Percentiles rank a stretch among this genome's conserved stretches.
These are phyloP conservation scores for Septoria linicola DNA, from an alignment of 2,329 filamentous ascomycete species.

Conservation along the genomic window DNA sequence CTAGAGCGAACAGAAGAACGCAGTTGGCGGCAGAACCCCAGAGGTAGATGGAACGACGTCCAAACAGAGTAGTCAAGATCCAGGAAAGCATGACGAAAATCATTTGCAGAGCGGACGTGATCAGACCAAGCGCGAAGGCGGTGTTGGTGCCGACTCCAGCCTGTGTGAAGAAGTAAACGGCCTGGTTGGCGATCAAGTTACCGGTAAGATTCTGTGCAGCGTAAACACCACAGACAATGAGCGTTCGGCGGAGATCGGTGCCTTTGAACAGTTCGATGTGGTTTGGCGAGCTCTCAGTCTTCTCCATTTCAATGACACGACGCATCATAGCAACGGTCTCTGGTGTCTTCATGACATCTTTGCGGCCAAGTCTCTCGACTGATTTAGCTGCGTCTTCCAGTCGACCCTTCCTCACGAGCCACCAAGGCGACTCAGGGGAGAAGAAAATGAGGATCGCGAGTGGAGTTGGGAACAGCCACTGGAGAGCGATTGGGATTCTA, in stretches of 20 bases:
- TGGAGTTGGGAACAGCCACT: conserved; percentile 60
- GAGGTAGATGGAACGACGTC: conserved; percentile 64
- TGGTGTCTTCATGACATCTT: conserved; percentile 39
- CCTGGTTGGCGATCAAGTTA: conserved; percentile 63
- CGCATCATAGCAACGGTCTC: conserved; percentile 60
- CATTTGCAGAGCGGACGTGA: conserved; percentile 62
- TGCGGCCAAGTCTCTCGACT: conserved; percentile 52
- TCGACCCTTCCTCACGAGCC: conserved; percentile 53
- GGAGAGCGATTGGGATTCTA: conserved; percentile 56
- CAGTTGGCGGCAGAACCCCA: conserved; percentile 59
- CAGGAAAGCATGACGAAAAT: conserved; percentile 66
- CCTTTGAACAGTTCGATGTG: conserved; percentile 56
- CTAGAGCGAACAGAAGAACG: conserved; percentile 57
- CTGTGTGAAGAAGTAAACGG: conserved; percentile 62
- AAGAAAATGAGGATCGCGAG: conserved; percentile 54
- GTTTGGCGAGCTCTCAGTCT: conserved; percentile 48
- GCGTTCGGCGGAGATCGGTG: conserved; percentile 54
- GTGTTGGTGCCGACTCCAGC: conserved; percentile 57
- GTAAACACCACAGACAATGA: conserved; percentile 59
- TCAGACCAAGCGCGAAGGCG: conserved; percentile 62
- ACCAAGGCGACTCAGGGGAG: conserved; percentile 55
- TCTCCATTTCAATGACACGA: conserved; percentile 57
- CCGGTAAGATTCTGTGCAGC: conserved; percentile 62
- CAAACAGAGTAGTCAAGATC: conserved; percentile 63
- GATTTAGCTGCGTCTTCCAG: conserved; percentile 48